Evolutionary conservation across 139 green algal species (phyloP).

Genomic region (Chlorella sp.): DNA sequence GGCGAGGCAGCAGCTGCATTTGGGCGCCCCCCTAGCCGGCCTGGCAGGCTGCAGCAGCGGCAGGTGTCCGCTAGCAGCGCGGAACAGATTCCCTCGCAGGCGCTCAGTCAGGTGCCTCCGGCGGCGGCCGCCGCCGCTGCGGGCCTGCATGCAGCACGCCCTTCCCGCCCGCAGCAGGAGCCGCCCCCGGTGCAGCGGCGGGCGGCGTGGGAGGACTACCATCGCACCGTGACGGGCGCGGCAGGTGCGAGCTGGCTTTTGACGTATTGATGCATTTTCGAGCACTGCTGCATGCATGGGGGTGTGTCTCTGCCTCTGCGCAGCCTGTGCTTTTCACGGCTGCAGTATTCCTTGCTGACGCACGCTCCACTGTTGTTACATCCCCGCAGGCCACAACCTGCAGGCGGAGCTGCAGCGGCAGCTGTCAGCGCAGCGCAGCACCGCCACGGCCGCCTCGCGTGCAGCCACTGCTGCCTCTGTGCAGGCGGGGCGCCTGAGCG

Average conservation of each 20-base stretch:
- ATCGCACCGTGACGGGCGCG: conserved; percentile 20
- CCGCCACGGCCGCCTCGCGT: not conserved
- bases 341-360: too few species aligned
- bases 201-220: not conserved
- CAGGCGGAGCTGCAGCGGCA: conserved; percentile 29
- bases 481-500: not conserved
- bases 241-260: not conserved
- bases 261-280: not conserved
- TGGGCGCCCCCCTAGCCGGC: too few species aligned
- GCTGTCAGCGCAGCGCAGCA: not conserved
- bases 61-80: not conserved
- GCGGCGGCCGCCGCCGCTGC: not conserved
- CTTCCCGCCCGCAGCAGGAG: not conserved
- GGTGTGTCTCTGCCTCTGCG: too few species aligned
- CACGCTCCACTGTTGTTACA: too few species aligned
- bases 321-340: too few species aligned
- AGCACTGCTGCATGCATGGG: not conserved
- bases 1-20: not conserved
- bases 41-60: not conserved
- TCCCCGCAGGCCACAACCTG: conserved; percentile 27
- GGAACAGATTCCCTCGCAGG: not conserved
- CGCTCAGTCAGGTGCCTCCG: not conserved
- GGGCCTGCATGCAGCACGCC: not conserved
- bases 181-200: not conserved
- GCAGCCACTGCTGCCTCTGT: not conserved